Evolutionary conservation across 352 stramenopile genomes (phyloP).

Genomic region (Pythium monospermum): DNA sequence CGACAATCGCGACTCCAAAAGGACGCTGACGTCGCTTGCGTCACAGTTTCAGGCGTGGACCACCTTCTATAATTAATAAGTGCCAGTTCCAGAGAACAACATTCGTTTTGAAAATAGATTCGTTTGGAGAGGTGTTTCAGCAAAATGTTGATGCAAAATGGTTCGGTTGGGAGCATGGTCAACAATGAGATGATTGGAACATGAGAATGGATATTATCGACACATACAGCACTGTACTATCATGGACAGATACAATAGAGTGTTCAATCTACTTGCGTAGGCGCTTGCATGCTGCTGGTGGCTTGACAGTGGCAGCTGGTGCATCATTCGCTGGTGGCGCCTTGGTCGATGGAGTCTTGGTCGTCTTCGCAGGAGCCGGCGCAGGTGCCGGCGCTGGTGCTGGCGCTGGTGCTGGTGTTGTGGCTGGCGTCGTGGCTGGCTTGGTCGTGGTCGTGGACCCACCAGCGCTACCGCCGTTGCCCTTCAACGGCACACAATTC

Average conservation of each 20-base stretch:
- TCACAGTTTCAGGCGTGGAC: not conserved
- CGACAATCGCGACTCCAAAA: constrained; percentile 5
- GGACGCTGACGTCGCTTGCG: constrained; percentile 5
- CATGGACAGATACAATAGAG: not conserved
- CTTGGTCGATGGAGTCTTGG: not conserved
- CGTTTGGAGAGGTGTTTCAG: not conserved
- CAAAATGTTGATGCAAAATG: not conserved
- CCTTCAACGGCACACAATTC: constrained; percentile 16
- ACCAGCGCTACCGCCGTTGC: constrained; percentile 7
- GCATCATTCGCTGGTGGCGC: not conserved
- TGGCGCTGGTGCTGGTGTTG: not conserved
- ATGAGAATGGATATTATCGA: no score
- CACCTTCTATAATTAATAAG: constrained; percentile 4
- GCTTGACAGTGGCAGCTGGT: not conserved
- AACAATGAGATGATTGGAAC: no score
- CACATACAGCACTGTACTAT: not conserved
- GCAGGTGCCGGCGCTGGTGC: no score
- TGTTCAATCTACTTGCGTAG: not conserved
- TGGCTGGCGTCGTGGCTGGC: not conserved
- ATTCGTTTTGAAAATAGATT: not conserved
- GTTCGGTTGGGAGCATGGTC: no score
- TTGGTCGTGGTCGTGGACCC: not conserved
- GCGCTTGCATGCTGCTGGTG: not conserved
- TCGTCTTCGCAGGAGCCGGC: not conserved
- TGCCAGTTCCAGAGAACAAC: constrained; percentile 9